Base-by-base conservation (phyloP, 257 asterid species). In the Forsythia suspensa region DNA sequence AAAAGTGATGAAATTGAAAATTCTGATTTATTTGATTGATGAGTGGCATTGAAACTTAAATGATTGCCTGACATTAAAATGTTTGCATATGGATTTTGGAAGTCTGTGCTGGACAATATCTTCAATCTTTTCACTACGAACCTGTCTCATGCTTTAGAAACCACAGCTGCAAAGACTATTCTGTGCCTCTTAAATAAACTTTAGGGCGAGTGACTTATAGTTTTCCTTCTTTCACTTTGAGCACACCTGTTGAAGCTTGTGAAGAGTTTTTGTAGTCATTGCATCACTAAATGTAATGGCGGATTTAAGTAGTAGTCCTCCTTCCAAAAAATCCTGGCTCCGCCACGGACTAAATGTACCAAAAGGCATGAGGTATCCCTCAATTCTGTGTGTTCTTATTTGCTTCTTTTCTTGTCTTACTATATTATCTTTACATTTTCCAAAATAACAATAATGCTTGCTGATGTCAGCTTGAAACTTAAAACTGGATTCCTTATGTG, bases 31-130 rank as follows among this genome's bases (percentile, higher is more conserved):
- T 11, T 68, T n/a, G 59, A 57, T 43, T 63, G 44, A 74, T 65
- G 73, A 41, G 67, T 80, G 73, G 37, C 71, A 70, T n/a, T 52
- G 34, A 66, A 66, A 66, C 69, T 76, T 69, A 52, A 73, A 69
- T 74, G 20, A 42, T 15, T 51, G 68, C n/a, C 36, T 76, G 38
- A 51, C 70, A 55, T 68, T 79, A 71, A 71, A 57, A 73, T 63
- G 36, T 72, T 74, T 63, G 11, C 7, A 36, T 12, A 51, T 41
- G 61, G 24, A 51, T 43, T 52, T 16, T 73, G 29, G 37, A 24
- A 63, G 36, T 29, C 24, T 61, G 48, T 61, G 73, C 72, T 63
- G n/a, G 37, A 61, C 55, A 36, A 51, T 21, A 48, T 38, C 36
- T 70, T 8, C 44, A 8, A 13, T 43, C 69, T 55, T 16, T 20